Conservation (phyloP, 108 stramenopile species). For the Nitzschia sp. region DNA sequence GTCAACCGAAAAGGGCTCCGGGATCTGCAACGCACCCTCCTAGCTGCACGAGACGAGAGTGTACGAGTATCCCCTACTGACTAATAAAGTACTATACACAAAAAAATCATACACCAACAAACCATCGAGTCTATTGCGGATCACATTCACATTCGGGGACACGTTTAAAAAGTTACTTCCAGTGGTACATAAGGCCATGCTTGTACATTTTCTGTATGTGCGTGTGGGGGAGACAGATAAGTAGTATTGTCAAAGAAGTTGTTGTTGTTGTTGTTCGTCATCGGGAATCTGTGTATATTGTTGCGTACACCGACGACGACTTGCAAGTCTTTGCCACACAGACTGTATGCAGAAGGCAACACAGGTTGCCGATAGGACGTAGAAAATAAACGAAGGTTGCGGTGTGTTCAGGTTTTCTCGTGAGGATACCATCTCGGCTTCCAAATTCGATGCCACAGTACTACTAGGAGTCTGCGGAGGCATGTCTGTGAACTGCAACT, state of each 20-base stretch:
- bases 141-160: neutral
- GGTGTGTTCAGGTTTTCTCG: neutral
- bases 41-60: too few species aligned
- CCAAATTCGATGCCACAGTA: neutral
- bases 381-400: constrained; percentile 6
- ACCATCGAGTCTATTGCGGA: too few species aligned
- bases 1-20: constrained; percentile 2
- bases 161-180: neutral
- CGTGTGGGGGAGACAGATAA: neutral
- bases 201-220: neutral
- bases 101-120: too few species aligned
- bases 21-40: neutral
- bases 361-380: constrained; percentile 9
- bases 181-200: neutral
- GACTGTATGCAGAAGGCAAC: constrained; percentile 11
- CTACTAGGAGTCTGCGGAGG: neutral
- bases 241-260: too few species aligned
- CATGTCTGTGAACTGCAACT: constrained; percentile 28
- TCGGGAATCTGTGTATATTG: constrained; percentile 11
- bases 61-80: too few species aligned
- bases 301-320: neutral
- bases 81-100: too few species aligned
- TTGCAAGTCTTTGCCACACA: neutral
- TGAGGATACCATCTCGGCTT: neutral
- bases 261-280: neutral